Percentiles rank a stretch among this genome's conserved stretches.
phyloP scores from a whole-genome alignment of 169 alveolate species.

The Plasmodium inui region DNA sequence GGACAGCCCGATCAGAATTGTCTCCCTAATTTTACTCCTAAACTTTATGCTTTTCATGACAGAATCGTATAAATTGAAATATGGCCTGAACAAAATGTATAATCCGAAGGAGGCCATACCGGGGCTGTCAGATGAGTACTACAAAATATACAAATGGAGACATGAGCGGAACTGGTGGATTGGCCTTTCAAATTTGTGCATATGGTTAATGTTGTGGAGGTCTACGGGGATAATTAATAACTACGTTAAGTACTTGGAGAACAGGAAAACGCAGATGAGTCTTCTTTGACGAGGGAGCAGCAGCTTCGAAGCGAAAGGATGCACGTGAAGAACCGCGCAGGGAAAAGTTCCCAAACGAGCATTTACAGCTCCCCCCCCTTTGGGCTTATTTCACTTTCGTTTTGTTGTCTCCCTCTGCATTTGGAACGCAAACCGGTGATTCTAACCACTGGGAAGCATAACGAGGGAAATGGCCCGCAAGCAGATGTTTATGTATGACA shows the following conservation, averaged over 20 bases:
- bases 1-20: slow-evolving; percentile 70
- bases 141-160: slow-evolving; percentile 74
- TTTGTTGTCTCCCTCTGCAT: background rate
- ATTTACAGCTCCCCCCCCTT: background rate
- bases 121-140: slow-evolving; percentile 40
- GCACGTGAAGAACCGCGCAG: background rate
- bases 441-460: background rate
- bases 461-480: too few species aligned
- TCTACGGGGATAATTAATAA: slow-evolving; percentile 69
- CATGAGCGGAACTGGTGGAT: slow-evolving; percentile 78
- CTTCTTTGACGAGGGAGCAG: background rate
- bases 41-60: slow-evolving; percentile 57
- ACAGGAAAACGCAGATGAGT: slow-evolving; percentile 21
- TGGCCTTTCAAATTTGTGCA: slow-evolving; percentile 70
- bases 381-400: background rate
- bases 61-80: slow-evolving; percentile 61
- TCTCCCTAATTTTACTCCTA: slow-evolving; percentile 53
- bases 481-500: background rate
- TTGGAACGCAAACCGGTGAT: background rate
- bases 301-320: background rate
- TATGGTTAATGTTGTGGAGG: slow-evolving; percentile 75
- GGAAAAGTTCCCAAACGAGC: background rate
- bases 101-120: slow-evolving; percentile 43
- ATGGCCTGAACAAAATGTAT: slow-evolving; percentile 20
- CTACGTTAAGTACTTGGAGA: slow-evolving; percentile 60